These are phyloP conservation scores for Leccinum huronense DNA, from an alignment of 1,284 basidiomycete species.

Conservation along the genomic window DNA sequence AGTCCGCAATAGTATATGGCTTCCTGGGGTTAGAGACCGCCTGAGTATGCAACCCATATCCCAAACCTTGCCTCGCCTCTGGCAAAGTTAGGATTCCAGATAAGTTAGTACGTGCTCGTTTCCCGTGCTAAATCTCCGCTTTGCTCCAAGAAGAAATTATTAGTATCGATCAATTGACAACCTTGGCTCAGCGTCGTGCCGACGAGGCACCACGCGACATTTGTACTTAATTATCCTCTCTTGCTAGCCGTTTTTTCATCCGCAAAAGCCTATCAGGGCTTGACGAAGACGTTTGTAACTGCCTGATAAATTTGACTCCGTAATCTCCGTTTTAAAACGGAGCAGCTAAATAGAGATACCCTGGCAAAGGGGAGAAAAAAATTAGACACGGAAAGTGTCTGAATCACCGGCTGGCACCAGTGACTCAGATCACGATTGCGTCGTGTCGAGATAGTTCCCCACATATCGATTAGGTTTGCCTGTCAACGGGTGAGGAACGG, in stretches of 20 bases:
- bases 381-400: conserved; percentile 12
- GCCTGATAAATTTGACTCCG: conserved; percentile 32
- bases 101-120: conserved; percentile 17
- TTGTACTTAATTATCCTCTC: conserved; percentile 25
- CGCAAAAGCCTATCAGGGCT: conserved; percentile 36
- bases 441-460: conserved; percentile 14
- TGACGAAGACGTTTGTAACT: conserved; percentile 20
- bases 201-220: conserved; percentile 1
- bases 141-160: not conserved
- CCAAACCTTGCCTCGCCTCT: conserved; percentile 16
- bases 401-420: conserved; percentile 1
- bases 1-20: conserved; percentile 12
- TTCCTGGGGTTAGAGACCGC: conserved; percentile 15
- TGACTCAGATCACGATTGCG: conserved; percentile 3
- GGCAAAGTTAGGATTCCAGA: not conserved
- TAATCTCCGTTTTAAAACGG: conserved; percentile 34
- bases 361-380: conserved; percentile 1
- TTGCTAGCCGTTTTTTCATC: conserved; percentile 21
- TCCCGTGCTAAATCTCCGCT: conserved; percentile 14
- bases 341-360: conserved; percentile 20
- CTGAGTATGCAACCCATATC: conserved; percentile 12
- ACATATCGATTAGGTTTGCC: conserved; percentile 17
- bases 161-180: conserved; percentile 2
- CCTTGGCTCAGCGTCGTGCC: not conserved
- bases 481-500: conserved; percentile 8